These are phyloP conservation scores for Eryngium alpinum DNA, from an alignment of 140 eudicot genomes.

Conservation along the genomic window DNA sequence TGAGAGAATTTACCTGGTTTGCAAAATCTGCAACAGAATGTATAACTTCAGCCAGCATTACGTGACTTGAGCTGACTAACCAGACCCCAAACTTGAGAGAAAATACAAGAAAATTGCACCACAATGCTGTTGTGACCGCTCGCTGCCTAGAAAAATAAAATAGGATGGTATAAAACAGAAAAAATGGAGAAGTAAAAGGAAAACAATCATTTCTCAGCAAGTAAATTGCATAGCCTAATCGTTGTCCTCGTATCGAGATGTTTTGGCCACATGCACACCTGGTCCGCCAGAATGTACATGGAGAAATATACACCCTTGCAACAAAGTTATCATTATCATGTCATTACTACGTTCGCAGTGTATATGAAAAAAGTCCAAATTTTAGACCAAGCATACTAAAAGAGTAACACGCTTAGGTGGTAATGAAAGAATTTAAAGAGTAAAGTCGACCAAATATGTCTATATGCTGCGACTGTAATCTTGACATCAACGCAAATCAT, in stretches of 20 bases:
- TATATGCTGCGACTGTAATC: no score
- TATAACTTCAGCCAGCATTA: slow-evolving; percentile 88
- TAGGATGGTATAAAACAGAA: background rate
- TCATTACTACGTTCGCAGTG: background rate
- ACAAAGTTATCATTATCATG: no score
- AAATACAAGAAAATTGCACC: slow-evolving; percentile 95
- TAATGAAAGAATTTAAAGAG: background rate
- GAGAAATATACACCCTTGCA: no score
- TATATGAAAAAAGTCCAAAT: background rate
- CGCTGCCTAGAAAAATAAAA: slow-evolving; percentile 62
- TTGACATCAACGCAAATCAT: no score
- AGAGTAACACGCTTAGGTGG: background rate
- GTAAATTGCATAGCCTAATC: background rate
- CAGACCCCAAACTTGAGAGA: slow-evolving; percentile 97
- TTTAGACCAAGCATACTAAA: background rate
- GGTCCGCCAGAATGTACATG: background rate
- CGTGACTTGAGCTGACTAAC: slow-evolving; percentile 90
- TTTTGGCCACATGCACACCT: background rate
- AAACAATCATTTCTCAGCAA: background rate
- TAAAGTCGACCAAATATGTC: background rate
- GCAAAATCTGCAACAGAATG: slow-evolving; percentile 98
- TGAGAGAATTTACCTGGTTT: slow-evolving; percentile 55
- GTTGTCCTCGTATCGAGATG: no score
- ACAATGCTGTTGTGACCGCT: slow-evolving; percentile 89
- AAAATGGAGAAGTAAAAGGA: background rate